Conservation (phyloP, 495 filamentous ascomycete species). For the Glonium stellatum region DNA sequence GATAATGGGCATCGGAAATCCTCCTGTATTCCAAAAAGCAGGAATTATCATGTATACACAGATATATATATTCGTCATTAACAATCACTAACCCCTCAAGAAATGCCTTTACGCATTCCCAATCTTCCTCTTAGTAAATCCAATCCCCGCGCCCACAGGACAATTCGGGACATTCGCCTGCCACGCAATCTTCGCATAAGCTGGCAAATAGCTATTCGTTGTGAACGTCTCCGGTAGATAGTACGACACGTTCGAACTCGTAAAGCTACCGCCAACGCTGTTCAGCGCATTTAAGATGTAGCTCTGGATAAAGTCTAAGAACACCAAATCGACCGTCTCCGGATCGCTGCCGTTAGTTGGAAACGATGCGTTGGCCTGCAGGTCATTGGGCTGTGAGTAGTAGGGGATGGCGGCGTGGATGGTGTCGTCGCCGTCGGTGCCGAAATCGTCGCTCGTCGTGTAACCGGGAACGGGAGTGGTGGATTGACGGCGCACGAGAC, state of each 20-base stretch:
- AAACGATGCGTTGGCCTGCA: constrained; percentile 34
- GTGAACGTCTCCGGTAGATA: constrained; percentile 42
- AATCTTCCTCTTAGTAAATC: constrained; percentile 9
- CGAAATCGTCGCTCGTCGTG: constrained; percentile 41
- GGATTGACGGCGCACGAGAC: constrained; percentile 40
- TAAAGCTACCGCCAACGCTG: constrained; percentile 39
- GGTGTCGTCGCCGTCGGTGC: constrained; percentile 38
- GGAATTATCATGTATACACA: too few relatives aligned
- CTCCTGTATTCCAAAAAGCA: too few relatives aligned
- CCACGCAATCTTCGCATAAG: constrained; percentile 43
- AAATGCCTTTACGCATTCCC: background rate
- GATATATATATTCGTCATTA: too few relatives aligned
- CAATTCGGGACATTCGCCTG: constrained; percentile 44
- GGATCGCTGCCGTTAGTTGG: constrained; percentile 30
- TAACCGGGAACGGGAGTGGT: constrained; percentile 36
- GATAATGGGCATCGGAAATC: too few relatives aligned
- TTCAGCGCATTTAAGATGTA: constrained; percentile 34
- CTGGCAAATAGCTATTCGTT: constrained; percentile 45
- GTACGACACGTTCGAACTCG: constrained; percentile 34
- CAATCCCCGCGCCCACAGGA: constrained; percentile 33
- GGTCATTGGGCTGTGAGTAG: constrained; percentile 23
- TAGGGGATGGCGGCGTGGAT: constrained; percentile 29
- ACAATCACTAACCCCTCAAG: too few relatives aligned
- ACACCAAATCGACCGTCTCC: constrained; percentile 32
- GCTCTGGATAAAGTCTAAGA: constrained; percentile 33